Base-by-base conservation (phyloP, 2,329 filamentous ascomycete species). In the Penicillium decumbens region DNA sequence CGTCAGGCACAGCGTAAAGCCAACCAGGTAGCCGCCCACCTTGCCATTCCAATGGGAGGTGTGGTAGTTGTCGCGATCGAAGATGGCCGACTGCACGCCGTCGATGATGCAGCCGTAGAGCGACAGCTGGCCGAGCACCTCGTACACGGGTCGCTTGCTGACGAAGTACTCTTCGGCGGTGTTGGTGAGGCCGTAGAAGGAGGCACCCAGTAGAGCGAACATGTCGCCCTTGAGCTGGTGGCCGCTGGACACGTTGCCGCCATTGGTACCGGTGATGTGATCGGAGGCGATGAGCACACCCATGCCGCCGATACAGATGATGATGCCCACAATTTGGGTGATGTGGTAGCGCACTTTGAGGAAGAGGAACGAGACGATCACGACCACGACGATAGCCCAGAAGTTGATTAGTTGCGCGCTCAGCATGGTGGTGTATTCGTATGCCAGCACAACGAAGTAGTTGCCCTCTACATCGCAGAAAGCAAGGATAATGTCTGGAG, bases 351-450 rank as follows among this genome's bases (percentile, higher is more conserved):
- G 88, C 39, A 98, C 93, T 59, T 79, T 80, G 50, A 98, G 81
- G 61, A 96, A 77, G 56, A 84, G 58, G 73, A 95, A 91, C 25
- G 89, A 95, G 57, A 96, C 74, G 53, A 87, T 66, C 18, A 97
- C 89, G 20, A 98, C 93, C 55, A 92, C 84, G 43, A 95, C 88
- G 59, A 98, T 97, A 61, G 91, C 88, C 92, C 92, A 97, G 75
- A 97, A 97, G 78, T 96, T 96, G 74, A 98, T 89, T 45, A 98
- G 80, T 77, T 97, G 91, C 13, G 90, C 90, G 18, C 87, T 93
- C 42, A 97, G 80, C 61, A 96, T 86, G 64, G 91, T 96, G 47
- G 92, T 95, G 77, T 95, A 84, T 51, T 87, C 81, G 75, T 97
- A 98, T 4, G 92, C 93, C 43, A 96, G 80, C 43, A 98, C 92